phyloP scores from a whole-genome alignment of 2,329 filamentous ascomycete genomes.

The Cordyceps sp. region DNA sequence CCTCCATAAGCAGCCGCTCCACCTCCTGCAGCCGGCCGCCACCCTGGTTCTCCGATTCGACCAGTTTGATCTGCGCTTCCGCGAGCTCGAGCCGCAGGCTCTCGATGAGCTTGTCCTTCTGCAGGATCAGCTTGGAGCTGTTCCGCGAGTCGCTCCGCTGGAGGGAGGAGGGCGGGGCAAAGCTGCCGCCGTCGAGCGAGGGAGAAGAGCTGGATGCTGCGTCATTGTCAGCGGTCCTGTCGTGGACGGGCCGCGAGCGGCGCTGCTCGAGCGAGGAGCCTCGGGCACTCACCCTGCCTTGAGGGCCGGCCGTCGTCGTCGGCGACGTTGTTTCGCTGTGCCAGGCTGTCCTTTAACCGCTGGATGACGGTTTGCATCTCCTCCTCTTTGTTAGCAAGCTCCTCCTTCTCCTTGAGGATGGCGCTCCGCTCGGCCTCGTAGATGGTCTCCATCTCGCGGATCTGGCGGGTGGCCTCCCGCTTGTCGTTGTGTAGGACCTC shows the following conservation, averaged over 20 bases:
- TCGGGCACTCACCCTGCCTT: conserved; percentile 32
- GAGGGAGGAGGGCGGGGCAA: conserved; percentile 71
- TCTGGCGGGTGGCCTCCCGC: conserved; percentile 65
- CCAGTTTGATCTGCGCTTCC: conserved; percentile 86
- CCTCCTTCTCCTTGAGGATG: conserved; percentile 83
- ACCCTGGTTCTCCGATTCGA: conserved; percentile 85
- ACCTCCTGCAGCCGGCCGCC: conserved; percentile 77
- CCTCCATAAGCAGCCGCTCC: conserved; percentile 79
- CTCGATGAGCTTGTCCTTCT: conserved; percentile 95
- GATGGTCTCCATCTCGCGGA: conserved; percentile 80
- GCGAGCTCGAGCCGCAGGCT: conserved; percentile 81
- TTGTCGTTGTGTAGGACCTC: conserved; percentile 73
- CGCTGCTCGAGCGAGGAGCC: background rate
- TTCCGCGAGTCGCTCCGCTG: conserved; percentile 79
- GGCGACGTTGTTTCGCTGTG: conserved; percentile 47
- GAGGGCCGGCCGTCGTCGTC: conserved; percentile 41
- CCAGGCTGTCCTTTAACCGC: conserved; percentile 75
- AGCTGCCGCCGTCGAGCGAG: conserved; percentile 58
- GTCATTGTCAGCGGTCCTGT: conserved; percentile 6
- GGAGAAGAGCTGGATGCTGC: conserved; percentile 40
- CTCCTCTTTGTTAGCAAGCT: conserved; percentile 68
- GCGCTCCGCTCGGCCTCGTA: conserved; percentile 82
- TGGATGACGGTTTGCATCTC: conserved; percentile 85
- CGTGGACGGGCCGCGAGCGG: background rate
- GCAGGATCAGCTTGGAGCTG: conserved; percentile 75